Conservation (phyloP, 345 rosid genomes). For the Rhizophora mangle region DNA sequence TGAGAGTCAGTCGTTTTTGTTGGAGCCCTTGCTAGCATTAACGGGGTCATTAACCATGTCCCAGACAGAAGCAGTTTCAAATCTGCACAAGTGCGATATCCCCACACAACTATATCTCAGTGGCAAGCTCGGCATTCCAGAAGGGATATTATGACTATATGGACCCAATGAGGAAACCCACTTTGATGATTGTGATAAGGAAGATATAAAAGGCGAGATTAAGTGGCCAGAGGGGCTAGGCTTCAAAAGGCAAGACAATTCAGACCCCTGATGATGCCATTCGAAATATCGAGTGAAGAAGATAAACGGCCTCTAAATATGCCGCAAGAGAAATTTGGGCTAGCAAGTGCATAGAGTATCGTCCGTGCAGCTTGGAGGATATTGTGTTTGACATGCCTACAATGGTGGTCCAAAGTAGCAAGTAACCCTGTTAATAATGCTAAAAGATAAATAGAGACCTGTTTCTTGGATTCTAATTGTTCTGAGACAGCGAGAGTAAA, state of each 20-base stretch:
- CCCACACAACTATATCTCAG: constrained; percentile 55
- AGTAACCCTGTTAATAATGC: background rate
- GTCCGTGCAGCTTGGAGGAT: too few species aligned
- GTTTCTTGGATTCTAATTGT: constrained; percentile 9
- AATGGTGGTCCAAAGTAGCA: background rate
- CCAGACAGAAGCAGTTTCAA: constrained; percentile 50
- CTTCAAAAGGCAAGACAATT: constrained; percentile 3
- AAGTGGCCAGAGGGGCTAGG: constrained; percentile 11
- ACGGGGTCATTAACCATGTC: constrained; percentile 58
- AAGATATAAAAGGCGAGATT: constrained; percentile 1
- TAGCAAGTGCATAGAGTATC: background rate
- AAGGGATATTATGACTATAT: constrained; percentile 70
- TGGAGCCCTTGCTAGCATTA: constrained; percentile 71
- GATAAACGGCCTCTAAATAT: background rate
- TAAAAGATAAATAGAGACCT: background rate
- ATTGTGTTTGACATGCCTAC: constrained; percentile 6
- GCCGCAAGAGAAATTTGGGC: background rate
- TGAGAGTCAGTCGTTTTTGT: constrained; percentile 44
- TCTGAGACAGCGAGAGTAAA: background rate
- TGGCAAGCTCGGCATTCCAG: constrained; percentile 60
- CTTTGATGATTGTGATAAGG: constrained; percentile 8
- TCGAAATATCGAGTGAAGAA: constrained; percentile 14
- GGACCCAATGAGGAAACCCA: constrained; percentile 24
- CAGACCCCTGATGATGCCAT: constrained; percentile 11
- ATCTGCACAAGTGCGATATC: constrained; percentile 65